Base-by-base conservation (phyloP, 202 grass and related monocot species). In the Miscanthus sacchariflorus region DNA sequence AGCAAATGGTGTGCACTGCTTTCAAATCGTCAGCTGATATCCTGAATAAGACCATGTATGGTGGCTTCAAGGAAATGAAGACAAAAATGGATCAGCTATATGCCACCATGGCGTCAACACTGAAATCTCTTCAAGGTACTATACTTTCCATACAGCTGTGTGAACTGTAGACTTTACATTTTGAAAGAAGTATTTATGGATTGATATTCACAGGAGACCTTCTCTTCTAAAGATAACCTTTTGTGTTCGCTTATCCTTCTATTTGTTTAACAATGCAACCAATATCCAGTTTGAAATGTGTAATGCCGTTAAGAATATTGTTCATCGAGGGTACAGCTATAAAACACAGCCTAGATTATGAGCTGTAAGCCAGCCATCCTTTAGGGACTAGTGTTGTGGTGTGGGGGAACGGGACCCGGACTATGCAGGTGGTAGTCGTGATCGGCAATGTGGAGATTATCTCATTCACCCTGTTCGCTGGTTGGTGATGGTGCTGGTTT, bases 11-110 rank as follows among this genome's bases (percentile, higher is more conserved):
- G 23, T 93, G 91, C 84, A 92, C 94, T 77, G 92, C 88, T 61
- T 99, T 95, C 79, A 99, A 91, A 95, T 92, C 94, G 38, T 90
- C 93, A 76, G 89, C 86, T 92, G 96, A 93, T 85, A 96, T 91
- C 86, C 81, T 99, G 81, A 96, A 89, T 78, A 87, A 80, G 73
- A 95, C 92, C 56, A 81, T 88, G 86, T 96, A 93, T 91, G 96
- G 96, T 88, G 86, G 88, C 82, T 93, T 93, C 25, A 95, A 92
- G 80, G 81, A 88, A 75, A 92, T 96, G 92, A 96, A 96, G 88
- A 96, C 92, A 81, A 95, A 95, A 92, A 72, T 92, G 83, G 86
- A 92, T 79, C 94, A 96, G 84, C 88, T 99, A 69, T 96, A 99
- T 95, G 85, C 87, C 85, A 96, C 96, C 81, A 63, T 99, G 78